Evolutionary conservation across 2,329 filamentous ascomycete genomes (phyloP).

Genomic region (Talaromyces islandicus): DNA sequence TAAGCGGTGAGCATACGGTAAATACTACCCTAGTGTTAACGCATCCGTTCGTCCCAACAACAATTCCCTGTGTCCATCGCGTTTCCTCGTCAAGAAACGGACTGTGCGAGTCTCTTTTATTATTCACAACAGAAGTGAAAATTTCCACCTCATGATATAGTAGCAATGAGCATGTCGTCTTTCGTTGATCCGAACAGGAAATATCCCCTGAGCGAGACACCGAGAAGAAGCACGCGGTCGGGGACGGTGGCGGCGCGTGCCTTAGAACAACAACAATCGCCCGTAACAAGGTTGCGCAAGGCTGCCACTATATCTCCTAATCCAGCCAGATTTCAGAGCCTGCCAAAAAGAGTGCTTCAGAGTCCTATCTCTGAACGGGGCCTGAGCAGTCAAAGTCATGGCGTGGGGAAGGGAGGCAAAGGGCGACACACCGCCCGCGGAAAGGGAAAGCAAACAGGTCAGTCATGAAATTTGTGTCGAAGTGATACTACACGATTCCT

Average conservation of each 20-base stretch:
- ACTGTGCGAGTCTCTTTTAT: background rate
- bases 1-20: slow-evolving; percentile 3
- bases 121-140: background rate
- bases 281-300: background rate
- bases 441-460: slow-evolving; percentile 1
- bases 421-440: background rate
- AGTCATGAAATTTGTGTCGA: background rate
- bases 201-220: slow-evolving; percentile 4
- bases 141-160: background rate
- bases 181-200: slow-evolving; percentile 1
- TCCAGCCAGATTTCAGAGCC: background rate
- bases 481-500: background rate
- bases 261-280: background rate
- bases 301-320: background rate
- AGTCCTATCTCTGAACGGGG: background rate
- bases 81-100: background rate
- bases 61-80: background rate
- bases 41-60: slow-evolving; percentile 2
- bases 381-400: slow-evolving; percentile 5
- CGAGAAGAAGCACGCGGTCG: slow-evolving; percentile 8
- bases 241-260: background rate
- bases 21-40: slow-evolving; percentile 12
- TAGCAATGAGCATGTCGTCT: background rate
- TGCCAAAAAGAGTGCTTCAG: background rate
- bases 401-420: background rate